Evolutionary conservation across 2,329 filamentous ascomycete species (phyloP).

Genomic region (Calonectria pteridis): DNA sequence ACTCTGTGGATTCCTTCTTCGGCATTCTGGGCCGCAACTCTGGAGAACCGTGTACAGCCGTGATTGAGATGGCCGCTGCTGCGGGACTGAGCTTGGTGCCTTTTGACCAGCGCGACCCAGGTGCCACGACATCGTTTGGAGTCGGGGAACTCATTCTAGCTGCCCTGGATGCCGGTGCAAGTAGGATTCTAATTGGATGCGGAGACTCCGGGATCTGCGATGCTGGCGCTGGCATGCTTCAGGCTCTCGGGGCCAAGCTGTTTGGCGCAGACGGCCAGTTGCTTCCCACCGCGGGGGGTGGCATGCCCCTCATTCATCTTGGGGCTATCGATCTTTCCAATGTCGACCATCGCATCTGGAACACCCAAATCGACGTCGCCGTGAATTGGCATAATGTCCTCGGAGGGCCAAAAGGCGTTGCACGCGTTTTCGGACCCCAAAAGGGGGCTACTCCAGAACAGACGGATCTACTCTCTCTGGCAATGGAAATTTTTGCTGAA

Average conservation of each 20-base stretch:
- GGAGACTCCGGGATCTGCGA: conserved; percentile 68
- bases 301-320: conserved; percentile 53
- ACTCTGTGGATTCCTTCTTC: conserved; percentile 58
- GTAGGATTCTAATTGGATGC: conserved; percentile 62
- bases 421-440: conserved; percentile 63
- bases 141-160: conserved; percentile 62
- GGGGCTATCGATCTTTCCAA: conserved; percentile 53
- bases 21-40: conserved; percentile 54
- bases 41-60: conserved; percentile 52
- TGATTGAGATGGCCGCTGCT: conserved; percentile 66
- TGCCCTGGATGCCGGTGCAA: conserved; percentile 59
- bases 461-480: conserved; percentile 55
- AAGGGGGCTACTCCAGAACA: conserved; percentile 61
- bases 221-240: conserved; percentile 66
- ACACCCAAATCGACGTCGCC: conserved; percentile 59
- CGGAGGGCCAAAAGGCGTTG: conserved; percentile 62
- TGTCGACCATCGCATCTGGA: conserved; percentile 46
- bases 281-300: conserved; percentile 56
- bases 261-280: conserved; percentile 52
- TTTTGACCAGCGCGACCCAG: conserved; percentile 57
- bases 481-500: conserved; percentile 57
- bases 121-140: conserved; percentile 62
- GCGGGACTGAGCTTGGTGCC: conserved; percentile 65
- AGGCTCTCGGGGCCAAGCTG: conserved; percentile 62
- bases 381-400: conserved; percentile 66